Conservation (phyloP, 345 rosid genomes). For the Syzygium aromaticum region DNA sequence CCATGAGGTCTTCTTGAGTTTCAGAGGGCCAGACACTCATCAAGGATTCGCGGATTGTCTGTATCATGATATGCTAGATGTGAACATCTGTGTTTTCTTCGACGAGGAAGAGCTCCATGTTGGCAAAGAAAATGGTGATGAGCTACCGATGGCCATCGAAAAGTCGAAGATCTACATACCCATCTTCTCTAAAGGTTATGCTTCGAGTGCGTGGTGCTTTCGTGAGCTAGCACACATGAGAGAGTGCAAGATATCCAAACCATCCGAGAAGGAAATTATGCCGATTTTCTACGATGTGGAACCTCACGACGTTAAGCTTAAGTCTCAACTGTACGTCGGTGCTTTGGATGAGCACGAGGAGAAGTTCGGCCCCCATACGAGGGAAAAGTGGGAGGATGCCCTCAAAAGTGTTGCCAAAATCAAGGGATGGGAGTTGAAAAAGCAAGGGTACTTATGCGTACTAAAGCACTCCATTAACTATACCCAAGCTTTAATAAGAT, state of each 20-base stretch:
- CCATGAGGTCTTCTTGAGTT: background rate
- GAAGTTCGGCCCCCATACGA: background rate
- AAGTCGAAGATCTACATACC: background rate
- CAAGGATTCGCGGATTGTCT: background rate
- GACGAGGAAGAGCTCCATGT: background rate
- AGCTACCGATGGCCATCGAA: background rate
- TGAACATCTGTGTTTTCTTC: background rate
- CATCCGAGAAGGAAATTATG: background rate
- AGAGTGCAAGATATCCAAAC: background rate
- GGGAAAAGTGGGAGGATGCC: background rate
- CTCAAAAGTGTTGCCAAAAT: background rate
- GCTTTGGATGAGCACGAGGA: background rate
- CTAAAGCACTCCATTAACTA: too few relatives aligned
- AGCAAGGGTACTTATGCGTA: background rate
- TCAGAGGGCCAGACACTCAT: background rate
- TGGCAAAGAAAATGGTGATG: background rate
- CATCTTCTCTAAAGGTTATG: background rate
- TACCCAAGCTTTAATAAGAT: background rate
- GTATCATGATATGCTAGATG: background rate
- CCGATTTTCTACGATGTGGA: background rate
- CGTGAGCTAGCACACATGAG: background rate
- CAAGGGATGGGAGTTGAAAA: background rate
- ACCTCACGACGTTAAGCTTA: background rate
- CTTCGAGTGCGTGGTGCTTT: background rate
- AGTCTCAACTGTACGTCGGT: background rate